These are phyloP conservation scores for Euphrasia confusa DNA, from an alignment of 257 asterid species.

Conservation along the genomic window DNA sequence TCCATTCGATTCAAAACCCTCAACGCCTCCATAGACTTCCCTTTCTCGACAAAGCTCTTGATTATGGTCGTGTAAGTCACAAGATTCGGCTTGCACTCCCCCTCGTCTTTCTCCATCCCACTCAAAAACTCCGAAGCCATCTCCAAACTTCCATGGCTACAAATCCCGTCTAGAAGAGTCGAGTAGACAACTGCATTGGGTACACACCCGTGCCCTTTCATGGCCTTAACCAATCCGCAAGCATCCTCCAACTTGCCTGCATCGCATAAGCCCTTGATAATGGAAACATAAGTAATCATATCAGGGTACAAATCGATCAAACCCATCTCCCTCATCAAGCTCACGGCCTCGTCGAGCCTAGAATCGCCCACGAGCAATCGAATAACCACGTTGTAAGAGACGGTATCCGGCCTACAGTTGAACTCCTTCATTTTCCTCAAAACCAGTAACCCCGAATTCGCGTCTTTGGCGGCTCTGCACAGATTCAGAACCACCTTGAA, in stretches of 20 bases:
- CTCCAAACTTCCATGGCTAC: conserved; percentile 55
- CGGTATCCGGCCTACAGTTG: conserved; percentile 62
- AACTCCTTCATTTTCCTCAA: conserved; percentile 74
- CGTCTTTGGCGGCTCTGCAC: conserved; percentile 74
- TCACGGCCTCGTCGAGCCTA: conserved; percentile 48
- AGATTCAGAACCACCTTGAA: conserved; percentile 67
- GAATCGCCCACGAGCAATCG: conserved; percentile 49
- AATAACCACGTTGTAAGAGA: conserved; percentile 68
- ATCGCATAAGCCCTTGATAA: conserved; percentile 63
- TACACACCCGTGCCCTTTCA: conserved; percentile 62
- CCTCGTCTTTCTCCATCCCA: conserved; percentile 61
- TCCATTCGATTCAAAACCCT: conserved; percentile 51
- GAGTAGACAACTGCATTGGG: conserved; percentile 65
- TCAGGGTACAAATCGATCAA: conserved; percentile 66
- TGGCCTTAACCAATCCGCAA: conserved; percentile 39
- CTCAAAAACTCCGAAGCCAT: conserved; percentile 53
- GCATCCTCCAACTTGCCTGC: conserved; percentile 69
- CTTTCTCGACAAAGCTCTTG: conserved; percentile 55
- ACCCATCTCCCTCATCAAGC: conserved; percentile 73
- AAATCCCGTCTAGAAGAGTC: conserved; percentile 60
- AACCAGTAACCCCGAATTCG: conserved; percentile 61
- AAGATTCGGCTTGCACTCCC: conserved; percentile 49
- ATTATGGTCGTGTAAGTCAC: conserved; percentile 68
- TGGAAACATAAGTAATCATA: conserved; percentile 48
- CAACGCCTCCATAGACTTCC: conserved; percentile 49